phyloP scores from a whole-genome alignment of 352 stramenopile species.

The Achlya hypogyna region DNA sequence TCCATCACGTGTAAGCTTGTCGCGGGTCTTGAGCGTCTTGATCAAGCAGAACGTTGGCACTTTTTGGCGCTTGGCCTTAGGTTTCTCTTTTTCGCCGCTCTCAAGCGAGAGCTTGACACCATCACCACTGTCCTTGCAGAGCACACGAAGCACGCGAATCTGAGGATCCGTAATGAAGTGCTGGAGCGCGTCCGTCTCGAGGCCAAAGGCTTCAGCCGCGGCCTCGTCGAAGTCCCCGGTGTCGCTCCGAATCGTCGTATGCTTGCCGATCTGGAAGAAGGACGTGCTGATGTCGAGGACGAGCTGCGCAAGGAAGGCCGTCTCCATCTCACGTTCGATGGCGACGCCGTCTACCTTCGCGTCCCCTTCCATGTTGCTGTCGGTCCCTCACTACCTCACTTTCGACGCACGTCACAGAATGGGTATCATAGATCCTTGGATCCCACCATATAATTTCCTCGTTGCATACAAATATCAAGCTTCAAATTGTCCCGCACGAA shows the following conservation, averaged over 20 bases:
- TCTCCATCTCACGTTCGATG: conserved; percentile 11
- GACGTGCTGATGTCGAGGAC: conserved; percentile 15
- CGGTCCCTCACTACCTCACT: not conserved
- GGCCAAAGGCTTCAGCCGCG: conserved; percentile 8
- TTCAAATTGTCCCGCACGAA: not conserved
- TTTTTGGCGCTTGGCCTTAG: conserved; percentile 22
- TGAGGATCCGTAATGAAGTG: conserved; percentile 9
- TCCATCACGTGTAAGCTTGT: conserved; percentile 43
- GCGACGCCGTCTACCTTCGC: not conserved
- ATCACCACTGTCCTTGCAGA: conserved; percentile 7
- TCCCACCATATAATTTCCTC: too few species aligned
- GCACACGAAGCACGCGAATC: conserved; percentile 8
- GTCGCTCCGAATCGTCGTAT: not conserved
- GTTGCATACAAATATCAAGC: not conserved
- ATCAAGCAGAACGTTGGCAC: conserved; percentile 64
- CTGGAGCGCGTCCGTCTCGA: not conserved
- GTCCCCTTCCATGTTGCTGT: conserved; percentile 5
- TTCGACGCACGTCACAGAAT: not conserved
- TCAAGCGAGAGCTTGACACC: conserved; percentile 15
- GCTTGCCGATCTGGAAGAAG: conserved; percentile 14
- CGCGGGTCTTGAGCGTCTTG: conserved; percentile 59
- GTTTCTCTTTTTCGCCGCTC: conserved; percentile 22
- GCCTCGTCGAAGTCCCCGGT: not conserved
- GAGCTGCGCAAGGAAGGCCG: conserved; percentile 6
- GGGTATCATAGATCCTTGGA: too few species aligned